Evolutionary conservation across 352 stramenopile genomes (phyloP), one percentile per base, ranked within the genome.

Genomic region (Phytophthora syringae): DNA sequence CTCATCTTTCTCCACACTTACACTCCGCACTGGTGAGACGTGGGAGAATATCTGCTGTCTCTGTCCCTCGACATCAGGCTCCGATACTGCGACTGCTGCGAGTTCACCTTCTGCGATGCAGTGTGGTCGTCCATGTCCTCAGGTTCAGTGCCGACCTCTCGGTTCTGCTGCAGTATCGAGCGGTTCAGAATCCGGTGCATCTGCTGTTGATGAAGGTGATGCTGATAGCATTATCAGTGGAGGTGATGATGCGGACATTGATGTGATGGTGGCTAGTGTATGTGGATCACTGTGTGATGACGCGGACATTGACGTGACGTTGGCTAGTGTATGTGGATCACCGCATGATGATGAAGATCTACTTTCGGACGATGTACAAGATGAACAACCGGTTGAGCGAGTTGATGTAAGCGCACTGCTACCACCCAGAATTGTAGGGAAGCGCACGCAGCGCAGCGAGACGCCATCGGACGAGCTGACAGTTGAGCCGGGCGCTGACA

Each of bases 401-500:
- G 11, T 39, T 18, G 21, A 32, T 49, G 42, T 20, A 49, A 49
- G 20, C n/a, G 42, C 20, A 47, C 32, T 39, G 32, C 32, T 39
- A 39, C 32, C 12, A 39, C 32, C 32, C 32, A 39, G 32, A 39
- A 11, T 4, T 21, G 34, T 32, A 30, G 49, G 34, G 4, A 56
- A 56, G 10, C 18, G 49, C 2, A 56, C 18, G 11, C 32, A 56
- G 13, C 32, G 49, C 7, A 24, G 24, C n/a, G 34, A 56, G 13
- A 56, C 49, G 18, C 49, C 30, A 22, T 56, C 32, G 30, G 49
- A 56, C 5, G 49, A 56, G 32, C 7, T 45, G 12, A 18, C 12
- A 47, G 30, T 56, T 3, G 49, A 56, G 12, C 49, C 24, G 32
- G 43, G 49, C 27, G 49, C 30, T 32, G 27, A 56, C 15, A 56